phyloP scores from a whole-genome alignment of 805 yeast genomes.

The Helenozyma rhizophorensis region DNA sequence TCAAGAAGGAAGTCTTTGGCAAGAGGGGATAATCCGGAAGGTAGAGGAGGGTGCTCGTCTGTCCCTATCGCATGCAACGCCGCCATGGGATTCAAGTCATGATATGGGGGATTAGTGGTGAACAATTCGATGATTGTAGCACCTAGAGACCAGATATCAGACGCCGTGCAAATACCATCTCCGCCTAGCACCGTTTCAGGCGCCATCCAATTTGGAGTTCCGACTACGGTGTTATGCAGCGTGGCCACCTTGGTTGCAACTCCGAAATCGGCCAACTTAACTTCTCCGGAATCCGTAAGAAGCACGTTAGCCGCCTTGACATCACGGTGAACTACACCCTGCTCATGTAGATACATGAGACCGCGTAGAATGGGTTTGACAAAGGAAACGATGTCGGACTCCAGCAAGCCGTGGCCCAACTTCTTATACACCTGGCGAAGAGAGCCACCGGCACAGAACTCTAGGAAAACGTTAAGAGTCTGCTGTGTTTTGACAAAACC shows the following conservation, averaged over 20 bases:
- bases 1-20: slow-evolving; percentile 55
- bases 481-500: slow-evolving; percentile 57
- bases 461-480: slow-evolving; percentile 53
- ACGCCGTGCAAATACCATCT: slow-evolving; percentile 80
- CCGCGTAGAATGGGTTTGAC: slow-evolving; percentile 45
- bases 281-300: slow-evolving; percentile 14
- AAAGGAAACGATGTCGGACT: slow-evolving; percentile 45
- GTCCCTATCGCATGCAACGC: slow-evolving; percentile 81
- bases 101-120: slow-evolving; percentile 85
- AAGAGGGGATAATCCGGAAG: slow-evolving; percentile 41
- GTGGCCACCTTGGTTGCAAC: slow-evolving; percentile 65
- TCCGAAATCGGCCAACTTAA: slow-evolving; percentile 52
- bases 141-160: slow-evolving; percentile 92
- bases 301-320: slow-evolving; percentile 47
- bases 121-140: slow-evolving; percentile 88
- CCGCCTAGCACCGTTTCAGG: slow-evolving; percentile 83
- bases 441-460: slow-evolving; percentile 62
- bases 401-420: slow-evolving; percentile 50
- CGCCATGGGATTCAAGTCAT: slow-evolving; percentile 68
- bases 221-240: slow-evolving; percentile 46
- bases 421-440: slow-evolving; percentile 48
- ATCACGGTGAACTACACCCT: slow-evolving; percentile 79
- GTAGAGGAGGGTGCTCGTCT: slow-evolving; percentile 67
- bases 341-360: slow-evolving; percentile 59
- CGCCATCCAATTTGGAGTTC: slow-evolving; percentile 99